A percentile compares a stretch with the other conserved stretches of the same genome.
Evolutionary conservation across 805 yeast species (phyloP).

Genomic region (Suhomyces faveliae): DNA sequence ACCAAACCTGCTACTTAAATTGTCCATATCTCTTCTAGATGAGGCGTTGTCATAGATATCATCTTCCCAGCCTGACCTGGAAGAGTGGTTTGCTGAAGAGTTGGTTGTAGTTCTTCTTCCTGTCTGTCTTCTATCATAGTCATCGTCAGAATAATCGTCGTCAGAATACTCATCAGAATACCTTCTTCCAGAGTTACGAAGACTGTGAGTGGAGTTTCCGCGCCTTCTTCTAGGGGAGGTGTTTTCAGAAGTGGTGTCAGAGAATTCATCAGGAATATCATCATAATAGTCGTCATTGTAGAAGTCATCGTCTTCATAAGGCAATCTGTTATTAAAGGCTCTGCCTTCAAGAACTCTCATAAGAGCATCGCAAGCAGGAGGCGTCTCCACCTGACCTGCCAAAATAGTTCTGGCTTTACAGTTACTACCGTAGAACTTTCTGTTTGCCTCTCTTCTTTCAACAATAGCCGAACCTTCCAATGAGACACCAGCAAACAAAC

Average conservation of each 20-base stretch:
- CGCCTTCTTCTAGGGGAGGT: constrained; percentile 22
- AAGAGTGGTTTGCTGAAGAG: constrained; percentile 5
- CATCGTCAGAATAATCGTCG: constrained; percentile 31
- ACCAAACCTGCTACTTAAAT: constrained; percentile 34
- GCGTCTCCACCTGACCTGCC: constrained; percentile 86
- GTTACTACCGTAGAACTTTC: constrained; percentile 86
- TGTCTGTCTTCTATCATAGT: constrained; percentile 18
- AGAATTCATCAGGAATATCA: constrained; percentile 71
- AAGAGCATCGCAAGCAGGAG: constrained; percentile 85
- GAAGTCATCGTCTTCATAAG: constrained; percentile 47
- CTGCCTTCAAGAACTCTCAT: constrained; percentile 83
- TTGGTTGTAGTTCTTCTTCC: constrained; percentile 12
- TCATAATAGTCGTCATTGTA: constrained; percentile 64
- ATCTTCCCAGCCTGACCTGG: constrained; percentile 72
- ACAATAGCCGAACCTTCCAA: constrained; percentile 93
- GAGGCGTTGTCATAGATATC: constrained; percentile 65
- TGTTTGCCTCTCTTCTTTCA: constrained; percentile 96
- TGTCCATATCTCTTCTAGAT: constrained; percentile 38
- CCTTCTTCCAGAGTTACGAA: constrained; percentile 18
- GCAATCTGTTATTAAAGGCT: constrained; percentile 65
- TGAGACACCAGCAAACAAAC: constrained; percentile 95
- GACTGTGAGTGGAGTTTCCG: constrained; percentile 2
- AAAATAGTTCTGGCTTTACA: constrained; percentile 87
- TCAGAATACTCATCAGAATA: constrained; percentile 34
- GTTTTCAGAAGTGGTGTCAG: constrained; percentile 51